These are phyloP conservation scores for Yamadazyma trypodendri DNA, from an alignment of 1,139 yeast species.

Conservation along the genomic window DNA sequence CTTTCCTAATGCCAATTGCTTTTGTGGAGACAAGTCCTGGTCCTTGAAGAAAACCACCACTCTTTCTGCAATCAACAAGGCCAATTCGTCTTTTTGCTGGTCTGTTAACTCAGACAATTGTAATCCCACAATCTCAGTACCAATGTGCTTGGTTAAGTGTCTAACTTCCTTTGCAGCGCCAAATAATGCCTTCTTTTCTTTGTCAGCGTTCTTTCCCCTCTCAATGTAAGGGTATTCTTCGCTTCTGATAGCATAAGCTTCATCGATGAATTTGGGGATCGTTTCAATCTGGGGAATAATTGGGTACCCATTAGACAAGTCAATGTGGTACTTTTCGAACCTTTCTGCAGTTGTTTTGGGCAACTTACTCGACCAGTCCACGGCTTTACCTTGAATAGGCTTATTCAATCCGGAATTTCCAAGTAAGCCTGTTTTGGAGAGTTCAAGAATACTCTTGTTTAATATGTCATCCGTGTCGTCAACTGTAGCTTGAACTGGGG, in stretches of 20 bases:
- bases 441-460: conserved; percentile 6
- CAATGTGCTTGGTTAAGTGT: conserved; percentile 47
- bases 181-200: conserved; percentile 51
- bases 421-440: conserved; percentile 5
- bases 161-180: conserved; percentile 52
- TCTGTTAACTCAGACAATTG: conserved; percentile 49
- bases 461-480: conserved; percentile 3
- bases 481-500: conserved; percentile 8
- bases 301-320: conserved; percentile 35
- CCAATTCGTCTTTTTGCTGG: conserved; percentile 52
- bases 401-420: conserved; percentile 3
- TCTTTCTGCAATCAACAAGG: conserved; percentile 42
- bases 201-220: conserved; percentile 50
- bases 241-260: conserved; percentile 45
- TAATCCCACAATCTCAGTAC: conserved; percentile 55
- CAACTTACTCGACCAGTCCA: conserved; percentile 17
- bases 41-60: conserved; percentile 44
- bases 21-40: conserved; percentile 43
- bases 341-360: conserved; percentile 21
- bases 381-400: conserved; percentile 5
- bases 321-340: conserved; percentile 29
- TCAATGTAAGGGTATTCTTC: conserved; percentile 42
- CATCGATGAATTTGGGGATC: conserved; percentile 52
- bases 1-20: conserved; percentile 44
- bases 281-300: conserved; percentile 22